These are phyloP conservation scores for Umbelopsis vinacea DNA, from an alignment of 192 early-diverging fungal genomes.

Conservation along the genomic window DNA sequence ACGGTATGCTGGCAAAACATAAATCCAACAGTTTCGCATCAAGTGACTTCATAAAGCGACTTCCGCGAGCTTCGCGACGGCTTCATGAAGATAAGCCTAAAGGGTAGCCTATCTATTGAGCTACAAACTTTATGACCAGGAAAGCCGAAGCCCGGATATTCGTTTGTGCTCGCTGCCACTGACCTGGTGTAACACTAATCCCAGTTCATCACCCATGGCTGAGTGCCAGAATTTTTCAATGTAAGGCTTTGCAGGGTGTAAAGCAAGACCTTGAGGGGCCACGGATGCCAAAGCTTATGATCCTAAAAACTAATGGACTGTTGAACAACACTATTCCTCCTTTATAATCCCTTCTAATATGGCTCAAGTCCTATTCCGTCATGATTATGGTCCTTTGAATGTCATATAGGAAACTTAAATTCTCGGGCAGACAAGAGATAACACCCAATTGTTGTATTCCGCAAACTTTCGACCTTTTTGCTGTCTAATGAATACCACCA, in stretches of 20 bases:
- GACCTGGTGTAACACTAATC: background rate
- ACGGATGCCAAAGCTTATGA: too few species aligned
- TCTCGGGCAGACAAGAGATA: background rate
- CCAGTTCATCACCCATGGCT: background rate
- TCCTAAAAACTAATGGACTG: too few species aligned
- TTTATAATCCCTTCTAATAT: too few species aligned
- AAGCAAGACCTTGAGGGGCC: too few species aligned
- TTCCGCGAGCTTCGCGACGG: too few species aligned
- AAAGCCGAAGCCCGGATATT: conserved; percentile 20
- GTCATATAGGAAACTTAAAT: background rate
- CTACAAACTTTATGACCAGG: background rate
- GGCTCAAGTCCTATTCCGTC: background rate
- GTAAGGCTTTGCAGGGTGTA: too few species aligned
- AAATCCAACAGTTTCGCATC: too few species aligned
- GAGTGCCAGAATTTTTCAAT: too few species aligned
- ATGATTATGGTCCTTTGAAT: background rate
- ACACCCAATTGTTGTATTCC: background rate
- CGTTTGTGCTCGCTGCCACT: background rate
- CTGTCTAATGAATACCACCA: background rate
- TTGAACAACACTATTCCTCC: too few species aligned
- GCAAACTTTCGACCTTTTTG: background rate
- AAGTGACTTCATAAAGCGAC: too few species aligned
- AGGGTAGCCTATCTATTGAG: background rate
- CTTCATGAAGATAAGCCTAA: background rate
- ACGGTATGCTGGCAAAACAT: too few species aligned